Evolutionary conservation across 108 stramenopile species (phyloP).

Genomic region (Nitzschia inconspicua): DNA sequence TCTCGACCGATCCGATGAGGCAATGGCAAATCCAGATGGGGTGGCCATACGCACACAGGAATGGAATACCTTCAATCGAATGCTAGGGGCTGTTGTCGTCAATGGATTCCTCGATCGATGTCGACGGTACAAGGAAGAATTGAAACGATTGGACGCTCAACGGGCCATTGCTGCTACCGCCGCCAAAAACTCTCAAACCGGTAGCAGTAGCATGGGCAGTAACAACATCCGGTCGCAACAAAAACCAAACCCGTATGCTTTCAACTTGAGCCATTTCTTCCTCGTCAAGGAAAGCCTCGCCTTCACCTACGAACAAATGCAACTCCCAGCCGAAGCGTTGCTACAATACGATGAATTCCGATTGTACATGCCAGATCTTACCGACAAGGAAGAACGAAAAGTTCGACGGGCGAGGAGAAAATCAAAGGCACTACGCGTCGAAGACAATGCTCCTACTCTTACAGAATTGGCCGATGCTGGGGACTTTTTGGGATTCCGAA

Average conservation of each 20-base stretch:
- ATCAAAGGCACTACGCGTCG: conserved; percentile 16
- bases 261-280: conserved; percentile 76
- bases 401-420: conserved; percentile 8
- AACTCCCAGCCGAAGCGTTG: conserved; percentile 66
- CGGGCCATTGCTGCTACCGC: conserved; percentile 40
- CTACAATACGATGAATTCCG: conserved; percentile 79
- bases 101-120: conserved; percentile 71
- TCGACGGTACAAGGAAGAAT: conserved; percentile 67
- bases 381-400: conserved; percentile 19
- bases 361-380: conserved; percentile 59
- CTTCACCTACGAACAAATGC: conserved; percentile 83
- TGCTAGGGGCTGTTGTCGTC: conserved; percentile 59
- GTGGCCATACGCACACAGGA: conserved; percentile 45
- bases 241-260: conserved; percentile 10
- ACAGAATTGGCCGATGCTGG: conserved; percentile 54
- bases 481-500: conserved; percentile 55
- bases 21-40: conserved; percentile 1
- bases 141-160: conserved; percentile 56
- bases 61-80: conserved; percentile 67
- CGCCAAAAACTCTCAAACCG: conserved; percentile 12
- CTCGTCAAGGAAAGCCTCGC: conserved; percentile 81
- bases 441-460: conserved; percentile 1
- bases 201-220: background rate
- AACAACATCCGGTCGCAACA: background rate
- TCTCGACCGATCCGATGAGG: conserved; percentile 21